Evolutionary conservation across 2,329 filamentous ascomycete species (phyloP).

Genomic region (Fusarium brevicatenulatum): DNA sequence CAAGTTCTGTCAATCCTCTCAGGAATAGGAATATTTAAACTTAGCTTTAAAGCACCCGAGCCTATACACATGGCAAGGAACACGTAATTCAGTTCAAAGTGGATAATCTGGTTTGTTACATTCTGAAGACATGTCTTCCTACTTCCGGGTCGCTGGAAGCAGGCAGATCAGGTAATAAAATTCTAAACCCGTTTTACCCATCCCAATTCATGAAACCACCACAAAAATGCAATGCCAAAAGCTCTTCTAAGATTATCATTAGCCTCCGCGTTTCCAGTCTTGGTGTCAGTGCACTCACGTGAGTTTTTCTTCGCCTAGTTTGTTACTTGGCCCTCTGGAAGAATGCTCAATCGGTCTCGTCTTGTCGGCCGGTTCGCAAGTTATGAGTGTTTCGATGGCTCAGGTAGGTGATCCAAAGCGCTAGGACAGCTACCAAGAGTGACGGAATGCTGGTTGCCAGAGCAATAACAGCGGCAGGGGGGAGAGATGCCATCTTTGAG

Average conservation of each 20-base stretch:
- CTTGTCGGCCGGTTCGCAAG: background rate
- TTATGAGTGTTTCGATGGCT: background rate
- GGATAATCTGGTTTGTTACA: no score
- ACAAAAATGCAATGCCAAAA: accelerated
- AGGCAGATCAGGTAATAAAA: background rate
- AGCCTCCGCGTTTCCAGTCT: background rate
- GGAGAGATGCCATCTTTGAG: background rate
- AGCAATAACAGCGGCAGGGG: background rate
- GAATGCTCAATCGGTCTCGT: background rate
- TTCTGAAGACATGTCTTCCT: background rate
- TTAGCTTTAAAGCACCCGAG: no score
- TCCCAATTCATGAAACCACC: accelerated
- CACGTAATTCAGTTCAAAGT: no score
- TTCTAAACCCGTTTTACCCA: accelerated
- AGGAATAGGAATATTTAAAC: background rate
- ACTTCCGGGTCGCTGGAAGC: background rate
- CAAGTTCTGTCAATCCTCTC: background rate
- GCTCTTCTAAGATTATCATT: background rate
- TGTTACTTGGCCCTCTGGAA: accelerated
- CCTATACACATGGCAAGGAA: no score
- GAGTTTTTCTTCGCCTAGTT: background rate
- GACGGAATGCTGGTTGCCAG: background rate
- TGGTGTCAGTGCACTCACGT: background rate
- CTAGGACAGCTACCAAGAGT: background rate
- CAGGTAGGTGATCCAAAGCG: background rate